Evolutionary conservation across 2,329 filamentous ascomycete species (phyloP).

Genomic region (Xylariaceae sp.): DNA sequence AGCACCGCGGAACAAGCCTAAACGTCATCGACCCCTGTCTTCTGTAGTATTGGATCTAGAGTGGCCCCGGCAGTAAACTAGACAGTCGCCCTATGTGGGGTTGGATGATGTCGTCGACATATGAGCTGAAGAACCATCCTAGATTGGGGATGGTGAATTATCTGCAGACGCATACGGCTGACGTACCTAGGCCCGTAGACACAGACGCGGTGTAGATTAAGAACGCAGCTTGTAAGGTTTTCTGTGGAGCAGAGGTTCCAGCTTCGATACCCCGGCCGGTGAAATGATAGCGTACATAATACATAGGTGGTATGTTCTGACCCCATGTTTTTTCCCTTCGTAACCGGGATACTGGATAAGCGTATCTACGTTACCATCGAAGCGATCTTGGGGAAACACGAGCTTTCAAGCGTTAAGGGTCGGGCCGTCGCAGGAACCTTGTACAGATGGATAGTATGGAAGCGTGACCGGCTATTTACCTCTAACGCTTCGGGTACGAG

Average conservation of each 20-base stretch:
- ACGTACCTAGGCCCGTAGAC: too few species aligned
- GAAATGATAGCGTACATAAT: background rate
- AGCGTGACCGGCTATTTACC: conserved; percentile 8
- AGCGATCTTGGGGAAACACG: background rate
- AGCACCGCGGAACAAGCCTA: conserved; percentile 21
- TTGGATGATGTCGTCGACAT: background rate
- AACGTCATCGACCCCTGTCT: conserved; percentile 3
- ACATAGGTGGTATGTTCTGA: background rate
- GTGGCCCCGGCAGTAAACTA: conserved; percentile 3
- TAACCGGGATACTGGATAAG: conserved; percentile 12
- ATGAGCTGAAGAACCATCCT: conserved; percentile 1
- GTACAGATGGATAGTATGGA: conserved; percentile 3
- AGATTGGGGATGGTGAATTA: conserved; percentile 9
- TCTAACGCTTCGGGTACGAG: conserved; percentile 18
- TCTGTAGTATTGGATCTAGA: conserved; percentile 8
- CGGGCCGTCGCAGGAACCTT: conserved; percentile 17
- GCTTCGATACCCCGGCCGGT: background rate
- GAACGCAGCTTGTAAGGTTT: conserved; percentile 7
- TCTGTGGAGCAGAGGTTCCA: background rate
- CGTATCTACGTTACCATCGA: conserved; percentile 1
- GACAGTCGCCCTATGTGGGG: conserved; percentile 8
- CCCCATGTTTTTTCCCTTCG: background rate
- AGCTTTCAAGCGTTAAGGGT: conserved; percentile 6
- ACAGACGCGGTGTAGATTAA: conserved; percentile 4
- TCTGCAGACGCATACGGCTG: conserved; percentile 2